Evolutionary conservation across 148 eudicot species (phyloP).

Genomic region (Fagopyrum tataricum): DNA sequence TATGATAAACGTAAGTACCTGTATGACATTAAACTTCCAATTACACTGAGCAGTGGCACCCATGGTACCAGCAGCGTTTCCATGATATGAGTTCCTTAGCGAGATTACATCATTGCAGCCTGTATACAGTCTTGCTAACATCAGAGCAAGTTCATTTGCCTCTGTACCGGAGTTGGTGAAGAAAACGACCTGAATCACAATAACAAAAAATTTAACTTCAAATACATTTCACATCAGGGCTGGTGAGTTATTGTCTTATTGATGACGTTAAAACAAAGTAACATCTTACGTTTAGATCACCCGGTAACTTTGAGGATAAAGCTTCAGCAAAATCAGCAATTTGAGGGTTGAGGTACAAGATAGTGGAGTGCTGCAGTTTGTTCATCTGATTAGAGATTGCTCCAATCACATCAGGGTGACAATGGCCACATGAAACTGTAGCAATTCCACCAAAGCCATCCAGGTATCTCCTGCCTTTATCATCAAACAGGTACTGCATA

Average conservation of each 20-base stretch:
- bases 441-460: constrained; percentile 96
- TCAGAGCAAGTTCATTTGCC: constrained; percentile 93
- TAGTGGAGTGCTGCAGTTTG: constrained; percentile 80
- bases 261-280: not conserved
- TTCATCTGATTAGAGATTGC: constrained; percentile 67
- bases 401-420: constrained; percentile 80
- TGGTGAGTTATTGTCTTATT: not conserved
- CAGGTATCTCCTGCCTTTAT: constrained; percentile 75
- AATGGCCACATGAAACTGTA: constrained; percentile 84
- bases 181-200: constrained; percentile 61
- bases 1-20: constrained; percentile 37
- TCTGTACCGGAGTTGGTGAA: constrained; percentile 97
- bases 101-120: constrained; percentile 88
- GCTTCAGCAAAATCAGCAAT: constrained; percentile 95
- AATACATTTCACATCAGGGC: not conserved
- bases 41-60: constrained; percentile 86
- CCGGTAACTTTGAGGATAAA: constrained; percentile 75
- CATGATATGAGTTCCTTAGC: constrained; percentile 88
- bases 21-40: constrained; percentile 89
- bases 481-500: constrained; percentile 93
- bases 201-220: constrained; percentile 14
- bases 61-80: constrained; percentile 95
- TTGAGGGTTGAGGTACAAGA: constrained; percentile 71
- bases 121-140: constrained; percentile 86
- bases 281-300: constrained; percentile 75